Percentiles rank a stretch among this genome's conserved stretches.
Conservation (phyloP, 371 early-diverging fungal genomes). For the Circinella umbellata region DNA sequence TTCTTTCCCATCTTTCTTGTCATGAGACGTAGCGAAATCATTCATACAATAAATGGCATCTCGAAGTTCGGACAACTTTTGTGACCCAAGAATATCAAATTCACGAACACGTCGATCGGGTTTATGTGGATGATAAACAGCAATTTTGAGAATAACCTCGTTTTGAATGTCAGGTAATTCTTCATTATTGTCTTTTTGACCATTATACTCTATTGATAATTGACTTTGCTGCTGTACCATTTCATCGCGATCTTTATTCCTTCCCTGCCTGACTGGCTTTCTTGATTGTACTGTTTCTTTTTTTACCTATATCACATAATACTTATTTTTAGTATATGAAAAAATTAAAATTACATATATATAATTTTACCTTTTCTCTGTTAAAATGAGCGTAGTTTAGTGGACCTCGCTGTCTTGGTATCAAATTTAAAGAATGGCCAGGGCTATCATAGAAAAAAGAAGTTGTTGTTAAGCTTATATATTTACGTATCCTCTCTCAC, state of each 20-base stretch:
- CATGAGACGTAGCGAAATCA: slow-evolving; percentile 24
- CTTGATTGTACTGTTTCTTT: neutral
- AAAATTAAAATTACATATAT: neutral
- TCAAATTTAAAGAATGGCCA: slow-evolving; percentile 4
- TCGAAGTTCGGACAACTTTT: slow-evolving; percentile 44
- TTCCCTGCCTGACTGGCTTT: too few species aligned
- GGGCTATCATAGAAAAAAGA: neutral
- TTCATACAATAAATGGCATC: slow-evolving; percentile 52
- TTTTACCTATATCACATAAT: neutral
- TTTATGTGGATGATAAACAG: slow-evolving; percentile 36
- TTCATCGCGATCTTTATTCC: too few species aligned
- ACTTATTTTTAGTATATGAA: too few species aligned
- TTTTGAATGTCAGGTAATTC: neutral
- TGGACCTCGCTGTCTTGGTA: slow-evolving; percentile 25
- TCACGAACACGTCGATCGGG: slow-evolving; percentile 40
- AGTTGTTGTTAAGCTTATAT: neutral
- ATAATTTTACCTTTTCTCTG: neutral
- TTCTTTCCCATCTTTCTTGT: slow-evolving; percentile 11
- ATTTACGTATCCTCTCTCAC: neutral
- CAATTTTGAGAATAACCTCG: slow-evolving; percentile 31
- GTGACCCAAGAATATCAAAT: slow-evolving; percentile 52
- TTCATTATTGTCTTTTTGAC: neutral
- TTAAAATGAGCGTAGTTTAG: slow-evolving; percentile 8
- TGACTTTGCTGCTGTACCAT: too few species aligned
- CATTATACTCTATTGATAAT: neutral